Conservation (phyloP, 2,329 filamentous ascomycete species). For the Colletotrichum caudatum region DNA sequence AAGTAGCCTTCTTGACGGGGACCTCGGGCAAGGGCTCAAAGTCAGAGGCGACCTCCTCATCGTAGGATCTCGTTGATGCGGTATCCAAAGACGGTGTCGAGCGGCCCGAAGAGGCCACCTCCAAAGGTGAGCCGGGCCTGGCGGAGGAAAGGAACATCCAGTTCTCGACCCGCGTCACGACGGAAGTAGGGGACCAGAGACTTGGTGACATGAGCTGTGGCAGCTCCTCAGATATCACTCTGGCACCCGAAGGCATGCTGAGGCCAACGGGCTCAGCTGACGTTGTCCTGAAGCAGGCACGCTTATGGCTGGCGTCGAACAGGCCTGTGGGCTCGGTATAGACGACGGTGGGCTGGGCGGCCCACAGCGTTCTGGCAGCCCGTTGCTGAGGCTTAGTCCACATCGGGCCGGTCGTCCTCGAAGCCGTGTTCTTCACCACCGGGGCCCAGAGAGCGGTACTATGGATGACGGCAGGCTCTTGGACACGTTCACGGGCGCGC, state of each 20-base stretch:
- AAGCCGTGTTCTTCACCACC: neutral
- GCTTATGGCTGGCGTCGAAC: slow-evolving; percentile 42
- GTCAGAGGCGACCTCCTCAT: slow-evolving; percentile 25
- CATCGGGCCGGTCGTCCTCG: slow-evolving; percentile 16
- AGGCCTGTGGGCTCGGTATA: slow-evolving; percentile 41
- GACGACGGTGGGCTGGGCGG: slow-evolving; percentile 4
- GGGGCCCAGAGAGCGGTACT: slow-evolving; percentile 53
- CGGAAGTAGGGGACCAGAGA: slow-evolving; percentile 49
- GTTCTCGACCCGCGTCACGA: slow-evolving; percentile 35
- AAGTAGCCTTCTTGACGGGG: slow-evolving; percentile 19
- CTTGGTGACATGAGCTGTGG: slow-evolving; percentile 49
- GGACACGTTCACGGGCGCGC: slow-evolving; percentile 48
- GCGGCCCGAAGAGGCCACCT: slow-evolving; percentile 19
- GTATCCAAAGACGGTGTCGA: slow-evolving; percentile 35
- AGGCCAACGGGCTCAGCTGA: slow-evolving; percentile 41
- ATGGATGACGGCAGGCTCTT: slow-evolving; percentile 50
- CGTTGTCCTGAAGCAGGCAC: slow-evolving; percentile 42
- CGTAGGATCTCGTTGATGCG: slow-evolving; percentile 27
- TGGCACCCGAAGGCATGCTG: slow-evolving; percentile 36
- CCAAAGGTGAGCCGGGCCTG: slow-evolving; percentile 14
- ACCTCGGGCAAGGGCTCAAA: slow-evolving; percentile 31
- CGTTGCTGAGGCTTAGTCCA: slow-evolving; percentile 35
- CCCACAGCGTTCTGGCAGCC: slow-evolving; percentile 41
- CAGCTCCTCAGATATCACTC: slow-evolving; percentile 47
- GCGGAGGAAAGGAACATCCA: slow-evolving; percentile 41